A percentile compares a stretch with the other conserved stretches of the same genome.
Conservation (phyloP, 306 rosid genomes). For the Benincasa hispida region DNA sequence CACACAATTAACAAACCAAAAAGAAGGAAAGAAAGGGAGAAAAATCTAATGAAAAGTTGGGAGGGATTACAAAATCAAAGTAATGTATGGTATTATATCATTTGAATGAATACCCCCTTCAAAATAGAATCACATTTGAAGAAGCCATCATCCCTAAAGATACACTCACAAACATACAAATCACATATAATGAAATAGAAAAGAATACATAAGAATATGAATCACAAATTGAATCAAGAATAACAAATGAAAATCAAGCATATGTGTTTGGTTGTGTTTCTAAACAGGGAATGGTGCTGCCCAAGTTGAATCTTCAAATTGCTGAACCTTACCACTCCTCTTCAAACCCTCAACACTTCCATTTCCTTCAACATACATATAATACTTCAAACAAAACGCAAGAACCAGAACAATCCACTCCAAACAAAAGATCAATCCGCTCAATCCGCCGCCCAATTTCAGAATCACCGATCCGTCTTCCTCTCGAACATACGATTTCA, state of each 20-base stretch:
- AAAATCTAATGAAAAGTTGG: too few species aligned
- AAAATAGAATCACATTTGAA: too few species aligned
- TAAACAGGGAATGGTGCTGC: not conserved
- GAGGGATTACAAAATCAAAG: too few species aligned
- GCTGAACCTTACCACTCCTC: conserved; percentile 1
- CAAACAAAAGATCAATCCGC: conserved; percentile 58
- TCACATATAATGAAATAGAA: too few species aligned
- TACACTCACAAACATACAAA: too few species aligned
- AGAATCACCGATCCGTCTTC: conserved; percentile 67
- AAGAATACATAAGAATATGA: not conserved
- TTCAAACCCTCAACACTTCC: not conserved
- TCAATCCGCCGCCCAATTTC: conserved; percentile 66
- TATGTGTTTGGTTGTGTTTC: not conserved
- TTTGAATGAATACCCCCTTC: too few species aligned
- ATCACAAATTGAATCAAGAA: not conserved
- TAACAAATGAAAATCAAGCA: not conserved
- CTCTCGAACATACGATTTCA: conserved; percentile 69
- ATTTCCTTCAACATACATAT: conserved; percentile 44
- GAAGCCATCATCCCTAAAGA: too few species aligned
- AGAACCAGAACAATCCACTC: conserved; percentile 80
- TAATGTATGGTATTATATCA: too few species aligned
- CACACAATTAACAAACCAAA: too few species aligned
- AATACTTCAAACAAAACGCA: conserved; percentile 70
- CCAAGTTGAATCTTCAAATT: not conserved
- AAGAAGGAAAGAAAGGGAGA: too few species aligned